Base-by-base conservation (phyloP, 1,139 yeast species). In the Starmera stellimalicola region DNA sequence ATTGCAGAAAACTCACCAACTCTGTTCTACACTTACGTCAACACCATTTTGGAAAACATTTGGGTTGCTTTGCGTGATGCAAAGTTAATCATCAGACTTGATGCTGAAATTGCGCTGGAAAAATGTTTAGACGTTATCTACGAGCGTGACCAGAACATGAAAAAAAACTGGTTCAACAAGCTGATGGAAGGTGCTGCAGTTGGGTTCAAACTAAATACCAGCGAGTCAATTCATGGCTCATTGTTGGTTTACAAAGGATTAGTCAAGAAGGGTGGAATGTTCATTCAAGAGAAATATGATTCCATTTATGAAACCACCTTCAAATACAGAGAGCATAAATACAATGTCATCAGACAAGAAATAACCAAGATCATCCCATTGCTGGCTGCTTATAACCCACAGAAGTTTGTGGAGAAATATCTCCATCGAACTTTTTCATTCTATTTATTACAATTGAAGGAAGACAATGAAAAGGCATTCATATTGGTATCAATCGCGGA, bases 1-100 rank as follows among this genome's bases (percentile, higher is more conserved):
- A 68, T 91, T 42, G 95, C 96, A 0, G 76, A 76, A 37, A 83
- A 85, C 51, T 82, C 94, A 4, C 95, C 97, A 2, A 83, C 94
- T 10, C 63, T 87, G 33, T 63, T 91, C 34, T 82, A 81, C 52
- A 73, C 79, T 16, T 84, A 82, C 53, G 80, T 85, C 18, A 77
- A 80, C 39, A 82, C 81, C 32, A 78, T 88, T 10, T 63, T 88
- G 40, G 87, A 83, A 36, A 78, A 81, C 45, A 73, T 91, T 16
- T 88, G 97, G 96, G 68, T 77, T 26, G 95, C 94, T 0, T 60
- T 91, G 31, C 67, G 91, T 41, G 97, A 91, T 51, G 69, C 77
- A 16, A 85, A 83, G 47, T 63, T 77, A 24, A 68, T 72, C 5
- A 80, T 88, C 29, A 65, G 98, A 44, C 68, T 68, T 33, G 97